Base-by-base conservation (phyloP, 225 moss, liverwort and hornwort genomes). In the Physcomitrellopsis africana region DNA sequence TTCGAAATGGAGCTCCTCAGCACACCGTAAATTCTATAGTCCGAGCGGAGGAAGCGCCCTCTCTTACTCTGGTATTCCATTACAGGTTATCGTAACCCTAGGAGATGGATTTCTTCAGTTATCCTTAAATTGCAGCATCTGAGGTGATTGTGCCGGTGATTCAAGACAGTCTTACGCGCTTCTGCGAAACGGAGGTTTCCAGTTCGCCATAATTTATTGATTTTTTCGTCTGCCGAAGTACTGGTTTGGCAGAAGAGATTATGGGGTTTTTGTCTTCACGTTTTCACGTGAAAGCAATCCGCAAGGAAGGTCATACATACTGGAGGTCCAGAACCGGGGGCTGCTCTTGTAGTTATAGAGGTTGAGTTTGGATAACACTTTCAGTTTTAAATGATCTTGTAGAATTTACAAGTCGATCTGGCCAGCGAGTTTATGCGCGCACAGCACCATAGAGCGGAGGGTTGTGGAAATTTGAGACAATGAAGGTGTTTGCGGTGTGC, bases 401-500 rank as follows among this genome's bases (percentile, higher is more conserved):
- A 7, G 41, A 20, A n/a, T 63, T 69, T 9, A 66, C 7, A 23
- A 23, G 9, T 26, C 37, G 20, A 71, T 53, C 13, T 70, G 53
- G 70, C 26, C 43, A 48, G 57, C 63, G 23, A 69, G 47, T 51
- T 16, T 19, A 56, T 45, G 22, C 9, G 27, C 15, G 58, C 42
- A 58, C 53, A 15, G n/a, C 4, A 27, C n/a, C 51, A 1, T 14
- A 46, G 16, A 52, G 49, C 16, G 11, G 43, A 57, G 23, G 17
- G 20, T 51, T 24, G 16, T 22, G 41, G 9, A 58, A 51, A 14
- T 10, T 9, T 2, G 18, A 26, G 57, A 58, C 46, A 19, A 83
- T 83, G 83, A 83, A 76, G 80, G 63, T 69, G 76, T 73, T 64
- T 10, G 27, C 65, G 9, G 64, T 69, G 76, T 73, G 53, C 53